These are phyloP conservation scores for Dalechampia spathulata DNA, from an alignment of 441 rosid genomes.

Conservation along the genomic window DNA sequence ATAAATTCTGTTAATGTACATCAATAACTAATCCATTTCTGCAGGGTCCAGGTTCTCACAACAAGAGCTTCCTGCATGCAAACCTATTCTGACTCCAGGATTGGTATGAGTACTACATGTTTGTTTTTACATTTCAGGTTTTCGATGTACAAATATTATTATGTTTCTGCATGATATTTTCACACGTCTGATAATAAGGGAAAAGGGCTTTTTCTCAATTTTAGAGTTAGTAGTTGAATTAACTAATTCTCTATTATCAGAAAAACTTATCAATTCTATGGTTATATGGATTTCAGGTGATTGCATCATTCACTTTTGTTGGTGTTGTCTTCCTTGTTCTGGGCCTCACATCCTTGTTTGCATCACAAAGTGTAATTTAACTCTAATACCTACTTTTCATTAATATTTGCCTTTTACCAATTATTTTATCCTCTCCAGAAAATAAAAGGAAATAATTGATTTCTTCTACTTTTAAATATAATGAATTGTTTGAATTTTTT, in stretches of 20 bases:
- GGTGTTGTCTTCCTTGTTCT: conserved; percentile 71
- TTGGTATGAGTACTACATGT: conserved; percentile 37
- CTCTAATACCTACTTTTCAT: not conserved
- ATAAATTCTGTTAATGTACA: too few relatives aligned
- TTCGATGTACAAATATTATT: too few relatives aligned
- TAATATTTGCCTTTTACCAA: too few relatives aligned
- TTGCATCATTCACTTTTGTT: conserved; percentile 53
- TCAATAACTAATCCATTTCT: not conserved
- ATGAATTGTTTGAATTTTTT: too few relatives aligned
- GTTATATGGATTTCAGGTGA: conserved; percentile 45
- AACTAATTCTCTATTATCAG: not conserved
- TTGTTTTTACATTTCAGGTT: too few relatives aligned
- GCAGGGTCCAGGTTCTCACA: conserved; percentile 76
- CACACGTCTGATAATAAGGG: too few relatives aligned
- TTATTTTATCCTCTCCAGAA: too few relatives aligned
- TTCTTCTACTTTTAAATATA: too few relatives aligned
- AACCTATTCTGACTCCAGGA: conserved; percentile 76
- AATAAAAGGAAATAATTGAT: too few relatives aligned
- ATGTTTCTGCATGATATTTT: too few relatives aligned
- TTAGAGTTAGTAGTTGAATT: too few relatives aligned
- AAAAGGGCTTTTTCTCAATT: too few relatives aligned
- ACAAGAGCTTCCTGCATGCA: conserved; percentile 89
- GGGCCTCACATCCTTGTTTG: conserved; percentile 61
- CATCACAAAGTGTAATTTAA: conserved; percentile 56
- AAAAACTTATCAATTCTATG: not conserved